A percentile compares a stretch with the other conserved stretches of the same genome.
These are phyloP conservation scores for Globisporangium spiculum DNA, from an alignment of 352 stramenopile genomes.

Conservation along the genomic window DNA sequence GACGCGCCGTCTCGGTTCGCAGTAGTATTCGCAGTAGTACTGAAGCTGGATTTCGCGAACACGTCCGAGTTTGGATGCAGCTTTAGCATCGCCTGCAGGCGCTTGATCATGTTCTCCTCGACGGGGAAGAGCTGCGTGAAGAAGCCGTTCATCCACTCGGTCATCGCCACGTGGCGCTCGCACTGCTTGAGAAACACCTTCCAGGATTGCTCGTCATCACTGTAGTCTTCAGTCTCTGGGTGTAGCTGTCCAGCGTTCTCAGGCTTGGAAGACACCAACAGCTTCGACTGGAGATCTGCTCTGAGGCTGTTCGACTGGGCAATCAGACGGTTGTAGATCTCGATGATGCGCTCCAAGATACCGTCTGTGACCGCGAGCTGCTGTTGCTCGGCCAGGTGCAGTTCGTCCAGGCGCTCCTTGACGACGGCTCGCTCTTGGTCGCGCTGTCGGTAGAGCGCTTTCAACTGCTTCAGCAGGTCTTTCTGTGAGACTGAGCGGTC, in stretches of 20 bases:
- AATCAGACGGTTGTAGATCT: constrained; percentile 25
- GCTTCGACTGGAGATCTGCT: constrained; percentile 18
- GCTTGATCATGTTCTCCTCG: constrained; percentile 35
- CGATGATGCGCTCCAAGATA: constrained; percentile 22
- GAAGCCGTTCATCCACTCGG: constrained; percentile 40
- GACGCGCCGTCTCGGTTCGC: not conserved
- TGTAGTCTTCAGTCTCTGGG: constrained; percentile 1
- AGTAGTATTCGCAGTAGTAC: not conserved
- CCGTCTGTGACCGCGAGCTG: constrained; percentile 24
- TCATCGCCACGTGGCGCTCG: constrained; percentile 26
- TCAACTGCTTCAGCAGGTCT: constrained; percentile 1
- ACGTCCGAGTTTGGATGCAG: constrained; percentile 14
- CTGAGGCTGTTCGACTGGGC: constrained; percentile 12
- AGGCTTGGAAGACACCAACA: constrained; percentile 1
- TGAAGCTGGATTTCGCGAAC: constrained; percentile 10
- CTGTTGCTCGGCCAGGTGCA: constrained; percentile 34
- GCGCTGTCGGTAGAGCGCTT: constrained; percentile 15
- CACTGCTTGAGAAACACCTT: constrained; percentile 11
- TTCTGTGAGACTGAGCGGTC: not conserved
- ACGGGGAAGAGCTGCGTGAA: constrained; percentile 36
- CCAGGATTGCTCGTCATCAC: constrained; percentile 3
- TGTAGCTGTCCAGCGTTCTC: not conserved
- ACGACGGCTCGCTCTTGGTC: constrained; percentile 27
- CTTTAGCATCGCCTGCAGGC: constrained; percentile 31
- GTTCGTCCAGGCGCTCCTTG: constrained; percentile 33